phyloP scores from a whole-genome alignment of 768 basidiomycete species.

The Hygrocybe coccinea region DNA sequence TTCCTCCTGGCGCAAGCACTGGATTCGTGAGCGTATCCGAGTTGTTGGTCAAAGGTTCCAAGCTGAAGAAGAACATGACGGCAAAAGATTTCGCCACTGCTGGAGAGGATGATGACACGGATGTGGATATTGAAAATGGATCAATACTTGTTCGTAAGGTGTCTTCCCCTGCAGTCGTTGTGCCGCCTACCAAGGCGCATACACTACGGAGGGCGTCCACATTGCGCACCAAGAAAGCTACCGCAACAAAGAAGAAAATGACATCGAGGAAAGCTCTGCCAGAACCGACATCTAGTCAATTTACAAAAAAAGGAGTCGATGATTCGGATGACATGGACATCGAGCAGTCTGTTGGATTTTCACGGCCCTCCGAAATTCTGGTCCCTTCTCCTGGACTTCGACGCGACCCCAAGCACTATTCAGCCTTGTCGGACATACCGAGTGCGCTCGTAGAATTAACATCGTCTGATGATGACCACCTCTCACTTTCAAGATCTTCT shows the following conservation, averaged over 20 bases:
- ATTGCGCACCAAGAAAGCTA: slow-evolving; percentile 28
- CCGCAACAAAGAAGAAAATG: slow-evolving; percentile 16
- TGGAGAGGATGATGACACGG: slow-evolving; percentile 62
- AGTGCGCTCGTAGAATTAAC: slow-evolving; percentile 11
- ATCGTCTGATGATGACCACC: slow-evolving; percentile 8
- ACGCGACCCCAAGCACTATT: not conserved
- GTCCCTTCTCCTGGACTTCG: not conserved
- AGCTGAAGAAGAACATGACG: slow-evolving; percentile 42
- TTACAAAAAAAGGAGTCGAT: slow-evolving; percentile 43
- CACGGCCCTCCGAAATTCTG: not conserved
- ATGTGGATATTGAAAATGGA: slow-evolving; percentile 61
- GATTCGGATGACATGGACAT: slow-evolving; percentile 56
- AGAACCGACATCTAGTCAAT: slow-evolving; percentile 35
- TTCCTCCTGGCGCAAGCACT: slow-evolving; percentile 64
- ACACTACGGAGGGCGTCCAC: slow-evolving; percentile 46
- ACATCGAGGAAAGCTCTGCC: slow-evolving; percentile 1
- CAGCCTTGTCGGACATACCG: not conserved
- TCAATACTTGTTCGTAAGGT: slow-evolving; percentile 44
- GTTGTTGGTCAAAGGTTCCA: slow-evolving; percentile 47
- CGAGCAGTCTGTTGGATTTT: slow-evolving; percentile 37
- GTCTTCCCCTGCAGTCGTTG: slow-evolving; percentile 36
- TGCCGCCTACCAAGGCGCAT: slow-evolving; percentile 31
- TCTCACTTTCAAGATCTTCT: slow-evolving; percentile 10
- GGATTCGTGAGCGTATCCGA: slow-evolving; percentile 70
- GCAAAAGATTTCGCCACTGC: slow-evolving; percentile 45